A percentile compares a stretch with the other conserved stretches of the same genome.
phyloP scores from a whole-genome alignment of 2,329 filamentous ascomycete genomes.

The Esteya vermicola region DNA sequence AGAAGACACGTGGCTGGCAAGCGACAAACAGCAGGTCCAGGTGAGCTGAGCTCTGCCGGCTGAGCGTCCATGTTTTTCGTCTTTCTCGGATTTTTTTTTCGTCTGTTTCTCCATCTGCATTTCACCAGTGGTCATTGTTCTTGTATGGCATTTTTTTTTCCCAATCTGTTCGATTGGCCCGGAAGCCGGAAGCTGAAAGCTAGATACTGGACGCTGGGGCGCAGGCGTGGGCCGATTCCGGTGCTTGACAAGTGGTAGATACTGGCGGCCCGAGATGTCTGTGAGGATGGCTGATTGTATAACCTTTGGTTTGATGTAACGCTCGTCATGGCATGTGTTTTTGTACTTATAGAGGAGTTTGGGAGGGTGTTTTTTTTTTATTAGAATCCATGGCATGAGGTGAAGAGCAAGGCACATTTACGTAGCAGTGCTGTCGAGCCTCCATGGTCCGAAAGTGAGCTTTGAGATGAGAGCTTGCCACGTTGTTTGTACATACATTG shows the following conservation, averaged over 20 bases:
- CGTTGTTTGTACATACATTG: too few relatives aligned
- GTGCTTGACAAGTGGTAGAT: too few relatives aligned
- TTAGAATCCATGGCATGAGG: not conserved
- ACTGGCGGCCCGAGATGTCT: too few relatives aligned
- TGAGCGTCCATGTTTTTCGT: not conserved
- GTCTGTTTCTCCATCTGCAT: not conserved
- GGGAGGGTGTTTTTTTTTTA: not conserved
- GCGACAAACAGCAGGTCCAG: constrained; percentile 18
- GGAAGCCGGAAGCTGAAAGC: too few relatives aligned
- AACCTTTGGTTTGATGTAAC: not conserved
- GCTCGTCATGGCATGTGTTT: constrained; percentile 1
- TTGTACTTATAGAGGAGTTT: constrained; percentile 9
- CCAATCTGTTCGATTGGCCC: too few relatives aligned
- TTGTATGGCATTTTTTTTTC: too few relatives aligned
- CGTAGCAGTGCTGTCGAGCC: too few relatives aligned
- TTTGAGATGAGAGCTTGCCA: too few relatives aligned
- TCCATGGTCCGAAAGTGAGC: too few relatives aligned
- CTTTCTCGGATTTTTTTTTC: not conserved
- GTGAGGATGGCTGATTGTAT: not conserved
- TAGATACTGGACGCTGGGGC: too few relatives aligned
- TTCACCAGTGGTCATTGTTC: not conserved
- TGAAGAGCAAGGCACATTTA: not conserved
- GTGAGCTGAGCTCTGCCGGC: not conserved
- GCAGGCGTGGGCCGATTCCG: too few relatives aligned
- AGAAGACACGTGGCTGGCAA: constrained; percentile 62